Percentiles rank a stretch among this genome's conserved stretches.
These are phyloP conservation scores for Penicillium sp. DNA, from an alignment of 2,329 filamentous ascomycete genomes.

Conservation along the genomic window DNA sequence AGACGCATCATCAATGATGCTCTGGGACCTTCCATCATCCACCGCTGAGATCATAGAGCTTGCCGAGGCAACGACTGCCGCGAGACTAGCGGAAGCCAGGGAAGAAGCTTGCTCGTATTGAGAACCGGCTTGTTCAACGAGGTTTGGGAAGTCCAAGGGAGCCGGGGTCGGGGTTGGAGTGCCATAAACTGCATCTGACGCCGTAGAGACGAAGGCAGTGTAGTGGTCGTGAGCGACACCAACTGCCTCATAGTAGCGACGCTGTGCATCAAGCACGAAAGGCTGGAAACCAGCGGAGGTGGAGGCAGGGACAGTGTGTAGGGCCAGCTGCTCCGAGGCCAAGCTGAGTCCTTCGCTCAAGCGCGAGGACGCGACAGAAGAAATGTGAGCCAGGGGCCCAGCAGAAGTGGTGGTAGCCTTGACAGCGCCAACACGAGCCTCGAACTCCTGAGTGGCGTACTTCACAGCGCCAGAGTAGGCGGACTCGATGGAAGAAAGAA, in stretches of 20 bases:
- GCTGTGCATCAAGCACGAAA: constrained; percentile 64
- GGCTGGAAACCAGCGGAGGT: constrained; percentile 63
- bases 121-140: constrained; percentile 44
- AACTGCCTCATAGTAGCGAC: constrained; percentile 78
- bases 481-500: constrained; percentile 42
- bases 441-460: constrained; percentile 30
- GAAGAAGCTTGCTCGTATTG: constrained; percentile 46
- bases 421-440: constrained; percentile 43
- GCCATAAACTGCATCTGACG: constrained; percentile 72
- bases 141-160: constrained; percentile 39
- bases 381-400: constrained; percentile 60
- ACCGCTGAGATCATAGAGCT: constrained; percentile 44
- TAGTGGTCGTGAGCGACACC: constrained; percentile 81
- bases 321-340: constrained; percentile 74
- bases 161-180: constrained; percentile 58
- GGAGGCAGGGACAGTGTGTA: constrained; percentile 68
- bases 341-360: constrained; percentile 72
- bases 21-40: constrained; percentile 45
- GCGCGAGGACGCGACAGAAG: constrained; percentile 72
- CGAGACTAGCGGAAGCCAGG: constrained; percentile 50
- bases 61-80: constrained; percentile 48
- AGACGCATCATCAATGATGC: constrained; percentile 51
- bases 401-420: constrained; percentile 58
- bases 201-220: constrained; percentile 73
- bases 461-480: constrained; percentile 32